Evolutionary conservation across 768 basidiomycete species (phyloP).

Genomic region (Pisolithus albus): DNA sequence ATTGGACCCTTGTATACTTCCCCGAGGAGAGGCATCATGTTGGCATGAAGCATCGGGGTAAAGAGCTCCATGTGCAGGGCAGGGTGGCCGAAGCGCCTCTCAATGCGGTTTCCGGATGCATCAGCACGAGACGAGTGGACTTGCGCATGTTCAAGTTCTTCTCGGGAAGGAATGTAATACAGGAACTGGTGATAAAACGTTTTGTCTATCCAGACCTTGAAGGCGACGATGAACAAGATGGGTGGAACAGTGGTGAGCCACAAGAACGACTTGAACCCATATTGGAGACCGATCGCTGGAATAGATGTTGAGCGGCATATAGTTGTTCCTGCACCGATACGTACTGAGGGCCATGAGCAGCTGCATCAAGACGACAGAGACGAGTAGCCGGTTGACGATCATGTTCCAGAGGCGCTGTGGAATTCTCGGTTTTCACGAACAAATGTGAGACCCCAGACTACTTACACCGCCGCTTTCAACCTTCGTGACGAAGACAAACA

Average conservation of each 20-base stretch:
- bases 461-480: conserved; percentile 91
- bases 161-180: conserved; percentile 78
- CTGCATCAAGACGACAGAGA: conserved; percentile 82
- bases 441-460: conserved; percentile 10
- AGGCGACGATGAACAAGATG: conserved; percentile 65
- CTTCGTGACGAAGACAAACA: conserved; percentile 86
- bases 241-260: conserved; percentile 88
- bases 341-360: conserved; percentile 77
- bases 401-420: conserved; percentile 86
- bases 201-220: conserved; percentile 79
- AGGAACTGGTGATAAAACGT: conserved; percentile 63
- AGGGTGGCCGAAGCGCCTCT: conserved; percentile 93
- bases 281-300: conserved; percentile 80
- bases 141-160: conserved; percentile 67
- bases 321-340: conserved; percentile 23
- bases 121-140: conserved; percentile 77
- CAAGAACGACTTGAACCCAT: conserved; percentile 61
- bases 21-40: conserved; percentile 71
- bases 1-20: conserved; percentile 77
- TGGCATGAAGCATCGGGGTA: conserved; percentile 81
- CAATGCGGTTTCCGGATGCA: conserved; percentile 62
- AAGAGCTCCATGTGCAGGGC: conserved; percentile 82
- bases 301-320: not conserved
- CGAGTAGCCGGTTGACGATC: conserved; percentile 81
- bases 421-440: conserved; percentile 2